These are phyloP conservation scores for Mucor sp. DNA, from an alignment of 371 early-diverging fungal genomes.

Conservation along the genomic window DNA sequence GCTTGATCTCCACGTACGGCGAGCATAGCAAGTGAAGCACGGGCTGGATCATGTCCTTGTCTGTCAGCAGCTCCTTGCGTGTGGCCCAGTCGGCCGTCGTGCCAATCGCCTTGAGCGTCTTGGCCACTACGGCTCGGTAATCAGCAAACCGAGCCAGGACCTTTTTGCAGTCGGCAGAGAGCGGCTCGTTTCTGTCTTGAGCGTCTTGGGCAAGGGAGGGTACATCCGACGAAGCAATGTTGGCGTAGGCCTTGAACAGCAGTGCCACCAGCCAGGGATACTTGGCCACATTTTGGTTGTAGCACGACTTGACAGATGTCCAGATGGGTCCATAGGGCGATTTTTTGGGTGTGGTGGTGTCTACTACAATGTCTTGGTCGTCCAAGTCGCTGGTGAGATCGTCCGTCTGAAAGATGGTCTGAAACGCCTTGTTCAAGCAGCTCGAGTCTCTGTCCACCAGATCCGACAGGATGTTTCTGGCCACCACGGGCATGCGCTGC, in stretches of 20 bases:
- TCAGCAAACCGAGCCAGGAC: not conserved
- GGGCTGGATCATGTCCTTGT: constrained; percentile 19
- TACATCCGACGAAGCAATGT: constrained; percentile 25
- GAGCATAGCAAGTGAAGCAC: constrained; percentile 26
- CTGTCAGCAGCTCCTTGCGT: not conserved
- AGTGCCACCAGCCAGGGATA: constrained; percentile 8
- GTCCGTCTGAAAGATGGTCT: constrained; percentile 7
- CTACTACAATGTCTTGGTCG: not conserved
- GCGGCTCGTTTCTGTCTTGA: not conserved
- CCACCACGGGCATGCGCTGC: constrained; percentile 24
- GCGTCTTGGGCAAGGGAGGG: constrained; percentile 8
- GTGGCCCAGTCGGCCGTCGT: not conserved
- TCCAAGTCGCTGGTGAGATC: not conserved
- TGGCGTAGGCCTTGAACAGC: constrained; percentile 26
- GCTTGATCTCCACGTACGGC: constrained; percentile 21
- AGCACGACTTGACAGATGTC: constrained; percentile 8
- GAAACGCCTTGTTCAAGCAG: constrained; percentile 18
- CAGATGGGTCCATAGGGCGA: constrained; percentile 20
- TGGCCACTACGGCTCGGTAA: not conserved
- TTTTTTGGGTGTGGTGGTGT: not conserved
- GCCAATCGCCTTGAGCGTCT: not conserved
- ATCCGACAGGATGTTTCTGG: constrained; percentile 22
- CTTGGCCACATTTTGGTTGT: not conserved
- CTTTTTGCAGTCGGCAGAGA: not conserved
- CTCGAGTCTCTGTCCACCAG: constrained; percentile 22